Percentiles rank a stretch among this genome's conserved stretches.
phyloP scores from a whole-genome alignment of 2,329 filamentous ascomycete species.

The Thelonectria rubi region DNA sequence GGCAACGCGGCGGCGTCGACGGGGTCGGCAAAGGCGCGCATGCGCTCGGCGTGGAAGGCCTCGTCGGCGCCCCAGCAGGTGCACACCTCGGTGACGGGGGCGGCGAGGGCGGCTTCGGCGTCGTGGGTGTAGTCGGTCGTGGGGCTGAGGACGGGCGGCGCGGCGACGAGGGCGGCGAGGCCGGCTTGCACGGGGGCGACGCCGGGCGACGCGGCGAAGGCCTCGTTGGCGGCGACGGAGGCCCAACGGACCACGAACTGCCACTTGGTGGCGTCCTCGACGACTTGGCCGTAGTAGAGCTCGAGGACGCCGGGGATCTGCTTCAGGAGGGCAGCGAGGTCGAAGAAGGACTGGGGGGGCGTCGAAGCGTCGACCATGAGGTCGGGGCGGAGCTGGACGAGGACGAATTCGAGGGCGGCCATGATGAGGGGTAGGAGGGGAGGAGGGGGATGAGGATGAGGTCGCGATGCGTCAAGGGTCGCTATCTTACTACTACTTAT shows the following conservation, averaged over 20 bases:
- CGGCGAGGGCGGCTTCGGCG: slow-evolving; percentile 43
- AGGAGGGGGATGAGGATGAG: background rate
- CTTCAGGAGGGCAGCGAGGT: slow-evolving; percentile 42
- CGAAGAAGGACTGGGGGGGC: slow-evolving; percentile 41
- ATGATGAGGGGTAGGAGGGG: slow-evolving; percentile 31
- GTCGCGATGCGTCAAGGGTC: background rate
- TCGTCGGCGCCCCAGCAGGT: slow-evolving; percentile 47
- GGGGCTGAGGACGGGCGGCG: slow-evolving; percentile 38
- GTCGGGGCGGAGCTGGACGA: slow-evolving; percentile 45
- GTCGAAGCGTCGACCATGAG: slow-evolving; percentile 38
- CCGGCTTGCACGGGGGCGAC: slow-evolving; percentile 53
- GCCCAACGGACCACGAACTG: slow-evolving; percentile 48
- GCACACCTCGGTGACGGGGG: slow-evolving; percentile 52
- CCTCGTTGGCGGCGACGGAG: slow-evolving; percentile 45
- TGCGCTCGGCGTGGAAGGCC: slow-evolving; percentile 44
- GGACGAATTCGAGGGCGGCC: slow-evolving; percentile 44
- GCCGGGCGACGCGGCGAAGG: slow-evolving; percentile 53
- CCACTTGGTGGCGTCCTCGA: slow-evolving; percentile 48
- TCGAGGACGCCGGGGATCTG: slow-evolving; percentile 45
- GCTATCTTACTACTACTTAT: background rate
- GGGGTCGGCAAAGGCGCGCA: slow-evolving; percentile 42
- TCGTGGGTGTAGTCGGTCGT: slow-evolving; percentile 32
- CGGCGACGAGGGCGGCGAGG: slow-evolving; percentile 44
- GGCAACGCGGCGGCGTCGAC: slow-evolving; percentile 36
- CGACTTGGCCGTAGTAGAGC: slow-evolving; percentile 48